Evolutionary conservation across 257 asterid genomes (phyloP).

Genomic region (Cinchona pubescens): DNA sequence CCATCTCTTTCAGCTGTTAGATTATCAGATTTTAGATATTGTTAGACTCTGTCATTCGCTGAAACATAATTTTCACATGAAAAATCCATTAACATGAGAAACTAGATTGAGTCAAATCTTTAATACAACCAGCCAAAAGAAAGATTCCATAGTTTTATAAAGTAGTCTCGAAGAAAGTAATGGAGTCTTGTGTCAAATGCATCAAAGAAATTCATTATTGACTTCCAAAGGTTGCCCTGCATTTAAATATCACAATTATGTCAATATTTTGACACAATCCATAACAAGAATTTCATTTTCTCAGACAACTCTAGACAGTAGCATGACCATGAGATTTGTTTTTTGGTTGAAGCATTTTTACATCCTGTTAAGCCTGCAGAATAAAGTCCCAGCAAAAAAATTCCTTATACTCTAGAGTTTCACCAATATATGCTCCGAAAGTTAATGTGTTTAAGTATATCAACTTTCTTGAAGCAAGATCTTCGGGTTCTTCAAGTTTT

Average conservation of each 20-base stretch:
- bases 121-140: neutral
- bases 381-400: neutral
- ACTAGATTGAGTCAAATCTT: neutral
- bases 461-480: neutral
- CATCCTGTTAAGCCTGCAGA: neutral
- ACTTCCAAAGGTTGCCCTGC: neutral
- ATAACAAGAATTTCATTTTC: neutral
- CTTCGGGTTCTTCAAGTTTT: neutral
- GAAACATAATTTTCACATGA: neutral
- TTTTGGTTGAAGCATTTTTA: neutral
- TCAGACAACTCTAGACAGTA: neutral
- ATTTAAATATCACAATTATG: neutral
- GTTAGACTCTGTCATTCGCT: neutral
- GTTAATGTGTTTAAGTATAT: neutral
- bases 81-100: too few relatives aligned
- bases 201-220: neutral
- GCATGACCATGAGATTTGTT: neutral
- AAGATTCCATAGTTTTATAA: neutral
- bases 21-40: neutral
- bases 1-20: slow-evolving; percentile 67
- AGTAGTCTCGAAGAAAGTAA: neutral
- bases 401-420: neutral
- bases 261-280: neutral
- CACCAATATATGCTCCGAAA: neutral
- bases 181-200: neutral